These are phyloP conservation scores for Albifimbria verrucaria DNA, from an alignment of 2,329 filamentous ascomycete genomes.

Conservation along the genomic window DNA sequence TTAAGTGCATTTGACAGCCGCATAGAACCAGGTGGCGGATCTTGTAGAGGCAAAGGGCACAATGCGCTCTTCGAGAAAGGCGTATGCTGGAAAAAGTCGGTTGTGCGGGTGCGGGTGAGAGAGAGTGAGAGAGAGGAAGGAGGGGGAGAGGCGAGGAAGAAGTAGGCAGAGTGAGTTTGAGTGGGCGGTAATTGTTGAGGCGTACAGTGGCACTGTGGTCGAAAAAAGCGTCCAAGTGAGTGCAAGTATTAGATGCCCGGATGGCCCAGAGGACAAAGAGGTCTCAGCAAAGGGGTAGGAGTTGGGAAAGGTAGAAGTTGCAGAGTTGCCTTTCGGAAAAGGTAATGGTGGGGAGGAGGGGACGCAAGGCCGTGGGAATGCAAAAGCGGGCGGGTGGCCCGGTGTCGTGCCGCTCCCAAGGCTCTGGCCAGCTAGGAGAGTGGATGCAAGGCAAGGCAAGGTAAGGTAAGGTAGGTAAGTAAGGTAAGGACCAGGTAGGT, in stretches of 20 bases:
- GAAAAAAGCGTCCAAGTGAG: not conserved
- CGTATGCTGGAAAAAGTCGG: no score
- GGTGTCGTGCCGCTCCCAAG: conserved; percentile 36
- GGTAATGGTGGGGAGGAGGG: conserved; percentile 25
- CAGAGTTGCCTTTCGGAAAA: conserved; percentile 9
- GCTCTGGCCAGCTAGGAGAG: conserved; percentile 24
- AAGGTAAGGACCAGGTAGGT: no score
- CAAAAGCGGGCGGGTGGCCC: conserved; percentile 32
- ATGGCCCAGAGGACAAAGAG: not conserved
- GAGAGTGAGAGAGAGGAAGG: no score
- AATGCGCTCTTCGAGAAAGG: not conserved
- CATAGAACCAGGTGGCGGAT: no score
- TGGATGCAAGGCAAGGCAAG: conserved; percentile 6
- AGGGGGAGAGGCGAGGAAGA: no score
- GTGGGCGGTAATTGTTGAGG: no score
- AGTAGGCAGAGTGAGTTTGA: no score
- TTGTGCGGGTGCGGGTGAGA: no score
- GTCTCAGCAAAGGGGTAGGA: not conserved
- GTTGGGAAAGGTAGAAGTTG: conserved; percentile 16
- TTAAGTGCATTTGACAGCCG: conserved; percentile 9
- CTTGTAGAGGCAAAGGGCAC: no score
- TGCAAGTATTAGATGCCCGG: not conserved
- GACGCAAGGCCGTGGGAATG: no score
- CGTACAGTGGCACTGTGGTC: not conserved
- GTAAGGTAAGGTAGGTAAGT: not conserved